Base-by-base conservation (phyloP, 2,329 filamentous ascomycete genomes). In the Aspergillus texensis region DNA sequence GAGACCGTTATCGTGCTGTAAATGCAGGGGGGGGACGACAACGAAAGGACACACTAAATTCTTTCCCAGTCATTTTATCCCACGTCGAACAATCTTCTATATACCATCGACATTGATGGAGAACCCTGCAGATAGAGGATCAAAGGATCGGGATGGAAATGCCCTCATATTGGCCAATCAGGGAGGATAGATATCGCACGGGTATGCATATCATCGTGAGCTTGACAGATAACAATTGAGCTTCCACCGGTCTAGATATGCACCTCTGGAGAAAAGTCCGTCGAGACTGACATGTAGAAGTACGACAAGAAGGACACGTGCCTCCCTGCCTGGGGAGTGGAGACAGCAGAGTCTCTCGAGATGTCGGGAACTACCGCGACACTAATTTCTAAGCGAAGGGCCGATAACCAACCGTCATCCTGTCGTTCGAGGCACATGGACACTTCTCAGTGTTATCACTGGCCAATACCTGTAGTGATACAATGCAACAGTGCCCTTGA, bases 341-440 rank as follows among this genome's bases (percentile, higher is more conserved):
- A 50, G 24, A 28, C 45, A 12, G 21, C 11, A 48, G n/a, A 21
- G 21, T 12, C 4, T 19, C 58, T 11, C 34, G 8, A 5, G 32
- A n/a, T 21, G 58, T 55, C 58, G 58, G 58, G 11, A 34, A 52
- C 41, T 43, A 24, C 48, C 50, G 58, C 58, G 26, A 56, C 58
- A 46, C 36, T 61, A 43, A 54, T 12, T n/a, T 26, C 34, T 30
- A 21, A 32, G 55, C 55, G 55, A 43, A 30, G 39, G 41, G n/a
- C n/a, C 9, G 16, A 28, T 30, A 21, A 5, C 26, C 55, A 46
- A 32, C 55, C 41, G 26, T 12, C 46, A 4, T n/a, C 52, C 59
- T 56, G 55, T 61, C 39, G 53, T 50, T 39, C 14, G 16, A 50
- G 32, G 43, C 63, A 65, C 43, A 59, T 58, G 30, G 26, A 19